phyloP scores from a whole-genome alignment of 2,329 filamentous ascomycete genomes.

The Colletotrichum godetiae region DNA sequence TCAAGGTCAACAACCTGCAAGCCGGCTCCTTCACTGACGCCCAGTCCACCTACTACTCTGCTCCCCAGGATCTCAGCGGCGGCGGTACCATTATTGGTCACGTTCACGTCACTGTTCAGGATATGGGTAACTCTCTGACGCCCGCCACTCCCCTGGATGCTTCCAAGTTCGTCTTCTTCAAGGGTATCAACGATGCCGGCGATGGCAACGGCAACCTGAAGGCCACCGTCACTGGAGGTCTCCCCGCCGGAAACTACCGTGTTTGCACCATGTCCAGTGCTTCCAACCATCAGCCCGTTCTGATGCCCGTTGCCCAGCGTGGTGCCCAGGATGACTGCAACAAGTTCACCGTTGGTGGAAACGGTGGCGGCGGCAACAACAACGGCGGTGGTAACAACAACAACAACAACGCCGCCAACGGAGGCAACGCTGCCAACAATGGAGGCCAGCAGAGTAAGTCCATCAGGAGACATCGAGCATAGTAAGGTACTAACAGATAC shows the following conservation, averaged over 20 bases:
- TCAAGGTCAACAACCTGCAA: constrained; percentile 64
- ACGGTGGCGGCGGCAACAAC: constrained; percentile 38
- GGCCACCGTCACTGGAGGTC: constrained; percentile 66
- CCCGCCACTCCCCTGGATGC: constrained; percentile 65
- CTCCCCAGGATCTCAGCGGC: constrained; percentile 64
- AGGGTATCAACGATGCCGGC: constrained; percentile 73
- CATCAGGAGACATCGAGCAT: neutral
- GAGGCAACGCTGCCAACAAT: constrained; percentile 4
- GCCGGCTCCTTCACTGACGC: constrained; percentile 73
- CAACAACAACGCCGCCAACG: constrained; percentile 34
- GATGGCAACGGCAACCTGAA: constrained; percentile 65
- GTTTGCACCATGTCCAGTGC: constrained; percentile 72
- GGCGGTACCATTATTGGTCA: constrained; percentile 66
- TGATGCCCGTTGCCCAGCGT: constrained; percentile 75
- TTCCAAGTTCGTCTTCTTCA: constrained; percentile 70
- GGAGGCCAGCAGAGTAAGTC: constrained; percentile 22
- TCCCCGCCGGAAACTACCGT: constrained; percentile 72
- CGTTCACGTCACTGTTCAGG: constrained; percentile 69
- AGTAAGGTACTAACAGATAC: constrained; percentile 6
- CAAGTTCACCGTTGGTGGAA: constrained; percentile 38
- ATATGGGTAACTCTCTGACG: constrained; percentile 62
- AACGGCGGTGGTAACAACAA: constrained; percentile 37
- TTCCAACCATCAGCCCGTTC: constrained; percentile 74
- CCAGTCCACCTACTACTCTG: constrained; percentile 69
- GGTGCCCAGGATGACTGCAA: constrained; percentile 74